Base-by-base conservation (phyloP, 768 basidiomycete species). In the Suillus spraguei region DNA sequence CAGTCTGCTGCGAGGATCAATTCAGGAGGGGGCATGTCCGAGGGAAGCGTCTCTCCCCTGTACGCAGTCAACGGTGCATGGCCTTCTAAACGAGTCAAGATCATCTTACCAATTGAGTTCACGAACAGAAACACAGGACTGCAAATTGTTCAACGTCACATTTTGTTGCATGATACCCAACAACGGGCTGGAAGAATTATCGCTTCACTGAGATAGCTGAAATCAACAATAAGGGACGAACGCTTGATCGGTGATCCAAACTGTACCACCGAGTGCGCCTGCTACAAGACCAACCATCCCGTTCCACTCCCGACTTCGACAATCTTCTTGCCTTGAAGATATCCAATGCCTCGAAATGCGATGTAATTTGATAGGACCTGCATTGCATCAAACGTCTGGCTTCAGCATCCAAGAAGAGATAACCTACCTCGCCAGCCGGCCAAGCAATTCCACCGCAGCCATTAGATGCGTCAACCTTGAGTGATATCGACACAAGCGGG, bases 391-490 rank as follows among this genome's bases (percentile, higher is more conserved):
- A 56, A 47, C 36, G 33, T 32, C 52, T 62, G 61, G 41, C 69
- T 52, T 47, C 60, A 55, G 20, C 53, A 22, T 63, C 4, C 61
- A 56, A 42, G 44, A 33, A 20, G 24, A 22, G 50, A 47, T 46
- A 42, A 73, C 78, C 68, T 68, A 94, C 94, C 84, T 94, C 87
- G 67, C 94, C 95, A 9, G 95, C 92, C 5, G 93, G 93, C 95
- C 95, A 97, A 3, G 92, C 88, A 44, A 95, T 85, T 5, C 95
- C 95, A 16, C 95, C 95, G 73, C 95, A 97, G 1, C 95, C 95
- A 20, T 92, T 92, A 49, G 87, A 81, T 9, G 94, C 87, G 72
- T 96, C 93, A 4, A 95, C 83, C 24, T 80, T 77, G 44, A 96
- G 82, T 4, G 71, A 64, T 62, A 89, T 62, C 54, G 62, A 64